Conservation (phyloP, 140 eudicot genomes). For the Anethum foeniculum region DNA sequence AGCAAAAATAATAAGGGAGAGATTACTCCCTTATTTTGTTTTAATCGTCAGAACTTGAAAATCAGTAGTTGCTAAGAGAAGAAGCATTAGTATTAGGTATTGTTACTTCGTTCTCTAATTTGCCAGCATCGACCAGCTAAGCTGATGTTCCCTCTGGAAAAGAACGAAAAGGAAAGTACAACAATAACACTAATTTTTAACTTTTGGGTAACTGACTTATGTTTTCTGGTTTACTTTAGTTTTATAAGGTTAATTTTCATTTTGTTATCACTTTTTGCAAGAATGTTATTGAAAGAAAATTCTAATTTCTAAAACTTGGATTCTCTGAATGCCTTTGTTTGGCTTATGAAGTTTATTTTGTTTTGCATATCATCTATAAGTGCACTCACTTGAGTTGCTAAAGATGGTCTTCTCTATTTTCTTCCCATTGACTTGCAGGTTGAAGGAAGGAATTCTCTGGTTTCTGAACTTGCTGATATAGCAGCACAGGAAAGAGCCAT, state of each 20-base stretch:
- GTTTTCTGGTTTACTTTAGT: not conserved
- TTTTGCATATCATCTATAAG: no score
- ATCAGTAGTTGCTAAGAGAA: not conserved
- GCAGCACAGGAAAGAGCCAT: slow-evolving; percentile 74
- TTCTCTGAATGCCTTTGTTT: not conserved
- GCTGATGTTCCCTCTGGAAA: not conserved
- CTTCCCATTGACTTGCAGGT: slow-evolving; percentile 30
- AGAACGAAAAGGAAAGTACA: not conserved
- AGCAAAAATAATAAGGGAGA: not conserved
- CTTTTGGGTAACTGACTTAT: not conserved
- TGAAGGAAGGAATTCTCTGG: slow-evolving; percentile 63
- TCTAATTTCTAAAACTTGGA: no score
- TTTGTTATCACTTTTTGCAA: no score
- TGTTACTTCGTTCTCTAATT: not conserved
- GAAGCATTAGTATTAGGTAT: not conserved
- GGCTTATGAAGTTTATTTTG: not conserved
- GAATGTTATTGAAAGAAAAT: no score
- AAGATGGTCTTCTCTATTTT: not conserved
- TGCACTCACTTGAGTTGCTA: not conserved
- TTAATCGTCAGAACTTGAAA: not conserved
- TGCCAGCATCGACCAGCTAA: not conserved
- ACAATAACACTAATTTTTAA: not conserved
- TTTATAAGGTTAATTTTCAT: not conserved
- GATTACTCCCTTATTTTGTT: not conserved
- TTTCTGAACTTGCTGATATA: slow-evolving; percentile 70